Evolutionary conservation across 805 yeast genomes (phyloP).

Genomic region (Pichia heedii): DNA sequence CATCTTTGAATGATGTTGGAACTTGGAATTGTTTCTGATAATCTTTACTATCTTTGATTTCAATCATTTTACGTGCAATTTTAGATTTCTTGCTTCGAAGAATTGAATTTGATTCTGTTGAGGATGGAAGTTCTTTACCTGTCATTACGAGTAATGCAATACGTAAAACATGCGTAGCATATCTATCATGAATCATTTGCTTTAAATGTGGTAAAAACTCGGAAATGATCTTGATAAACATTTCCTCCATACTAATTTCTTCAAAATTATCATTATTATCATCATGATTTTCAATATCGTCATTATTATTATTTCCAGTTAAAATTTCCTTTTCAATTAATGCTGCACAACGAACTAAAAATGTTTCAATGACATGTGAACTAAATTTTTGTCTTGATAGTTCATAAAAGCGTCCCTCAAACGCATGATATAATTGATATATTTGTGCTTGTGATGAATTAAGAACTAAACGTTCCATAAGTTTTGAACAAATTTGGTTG

Average conservation of each 20-base stretch:
- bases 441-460: slow-evolving; percentile 57
- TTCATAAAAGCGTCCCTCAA: slow-evolving; percentile 66
- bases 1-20: slow-evolving; percentile 59
- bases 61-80: slow-evolving; percentile 90
- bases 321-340: slow-evolving; percentile 65
- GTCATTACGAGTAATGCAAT: slow-evolving; percentile 60
- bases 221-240: slow-evolving; percentile 54
- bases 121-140: slow-evolving; percentile 71
- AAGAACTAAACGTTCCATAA: slow-evolving; percentile 78
- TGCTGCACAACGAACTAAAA: slow-evolving; percentile 66
- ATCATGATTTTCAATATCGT: slow-evolving; percentile 23
- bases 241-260: slow-evolving; percentile 50
- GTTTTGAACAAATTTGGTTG: slow-evolving; percentile 88
- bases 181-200: slow-evolving; percentile 61
- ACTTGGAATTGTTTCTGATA: slow-evolving; percentile 58
- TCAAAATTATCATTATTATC: slow-evolving; percentile 29
- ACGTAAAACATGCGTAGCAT: slow-evolving; percentile 84
- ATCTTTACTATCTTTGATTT: slow-evolving; percentile 69
- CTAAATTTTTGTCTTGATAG: slow-evolving; percentile 83
- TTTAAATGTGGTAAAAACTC: slow-evolving; percentile 55
- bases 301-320: slow-evolving; percentile 33
- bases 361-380: slow-evolving; percentile 87
- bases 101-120: slow-evolving; percentile 58
- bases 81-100: slow-evolving; percentile 77
- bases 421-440: slow-evolving; percentile 53